These are phyloP conservation scores for Solanum okadae DNA, from an alignment of 257 asterid genomes.

Conservation along the genomic window DNA sequence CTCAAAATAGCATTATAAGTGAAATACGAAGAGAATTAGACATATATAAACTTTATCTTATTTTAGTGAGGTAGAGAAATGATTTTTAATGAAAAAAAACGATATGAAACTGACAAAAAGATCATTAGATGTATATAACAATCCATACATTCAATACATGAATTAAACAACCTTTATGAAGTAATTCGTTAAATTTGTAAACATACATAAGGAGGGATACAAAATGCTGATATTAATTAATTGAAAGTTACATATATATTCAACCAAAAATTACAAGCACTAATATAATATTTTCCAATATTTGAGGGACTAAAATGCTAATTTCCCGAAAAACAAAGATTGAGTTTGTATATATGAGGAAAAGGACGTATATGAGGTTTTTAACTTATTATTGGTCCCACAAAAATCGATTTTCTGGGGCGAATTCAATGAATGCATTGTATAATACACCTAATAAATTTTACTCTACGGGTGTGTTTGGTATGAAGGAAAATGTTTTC, in stretches of 20 bases:
- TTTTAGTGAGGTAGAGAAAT: neutral
- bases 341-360: neutral
- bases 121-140: neutral
- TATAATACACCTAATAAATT: neutral
- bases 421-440: neutral
- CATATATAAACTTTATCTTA: too few species aligned
- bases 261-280: neutral
- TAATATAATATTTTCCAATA: neutral
- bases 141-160: neutral
- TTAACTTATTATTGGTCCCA: neutral
- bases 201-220: neutral
- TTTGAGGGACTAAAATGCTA: neutral
- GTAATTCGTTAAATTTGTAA: neutral
- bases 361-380: neutral
- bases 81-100: neutral
- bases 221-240: neutral
- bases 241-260: neutral
- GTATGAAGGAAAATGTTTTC: too few species aligned
- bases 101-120: neutral
- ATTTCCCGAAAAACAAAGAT: neutral
- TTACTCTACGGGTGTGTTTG: too few species aligned
- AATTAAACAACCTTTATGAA: neutral
- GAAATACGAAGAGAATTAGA: too few species aligned
- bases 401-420: neutral
- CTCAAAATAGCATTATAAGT: too few species aligned